These are phyloP conservation scores for Microdochium bolleyi DNA, from an alignment of 2,329 filamentous ascomycete species.

Conservation along the genomic window DNA sequence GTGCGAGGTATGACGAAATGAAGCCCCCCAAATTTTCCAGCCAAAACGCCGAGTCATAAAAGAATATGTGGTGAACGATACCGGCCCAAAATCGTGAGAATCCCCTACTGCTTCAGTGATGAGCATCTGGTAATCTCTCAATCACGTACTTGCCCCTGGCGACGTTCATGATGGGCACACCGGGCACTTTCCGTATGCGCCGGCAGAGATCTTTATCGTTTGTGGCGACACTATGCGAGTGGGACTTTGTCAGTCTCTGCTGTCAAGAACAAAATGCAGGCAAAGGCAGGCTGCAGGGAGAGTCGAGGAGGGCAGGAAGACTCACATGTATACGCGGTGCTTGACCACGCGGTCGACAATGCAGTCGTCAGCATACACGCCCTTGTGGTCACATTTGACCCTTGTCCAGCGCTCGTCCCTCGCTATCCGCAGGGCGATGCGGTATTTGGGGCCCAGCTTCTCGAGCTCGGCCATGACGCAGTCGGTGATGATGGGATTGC, in stretches of 20 bases:
- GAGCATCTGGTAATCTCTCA: constrained; percentile 80
- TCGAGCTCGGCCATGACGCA: constrained; percentile 82
- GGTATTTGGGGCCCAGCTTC: constrained; percentile 82
- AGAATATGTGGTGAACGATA: too few species aligned
- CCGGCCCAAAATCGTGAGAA: too few species aligned
- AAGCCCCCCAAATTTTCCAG: too few species aligned
- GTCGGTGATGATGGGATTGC: constrained; percentile 77
- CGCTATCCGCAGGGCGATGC: constrained; percentile 78
- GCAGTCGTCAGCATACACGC: constrained; percentile 75
- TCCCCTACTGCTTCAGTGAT: constrained; percentile 36
- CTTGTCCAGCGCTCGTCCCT: constrained; percentile 84
- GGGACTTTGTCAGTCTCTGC: not conserved
- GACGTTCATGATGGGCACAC: constrained; percentile 70
- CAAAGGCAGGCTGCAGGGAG: not conserved
- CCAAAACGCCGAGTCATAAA: too few species aligned
- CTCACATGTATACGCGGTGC: constrained; percentile 27
- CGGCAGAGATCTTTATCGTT: constrained; percentile 68
- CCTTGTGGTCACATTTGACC: constrained; percentile 75
- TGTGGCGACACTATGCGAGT: constrained; percentile 65
- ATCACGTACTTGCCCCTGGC: constrained; percentile 89
- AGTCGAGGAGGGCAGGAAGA: not conserved
- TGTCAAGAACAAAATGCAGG: not conserved
- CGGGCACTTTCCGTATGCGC: constrained; percentile 68
- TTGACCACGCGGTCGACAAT: constrained; percentile 68
- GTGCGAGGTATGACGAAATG: too few species aligned